phyloP scores from a whole-genome alignment of 2,329 filamentous ascomycete genomes.

The Fusarium sp. region DNA sequence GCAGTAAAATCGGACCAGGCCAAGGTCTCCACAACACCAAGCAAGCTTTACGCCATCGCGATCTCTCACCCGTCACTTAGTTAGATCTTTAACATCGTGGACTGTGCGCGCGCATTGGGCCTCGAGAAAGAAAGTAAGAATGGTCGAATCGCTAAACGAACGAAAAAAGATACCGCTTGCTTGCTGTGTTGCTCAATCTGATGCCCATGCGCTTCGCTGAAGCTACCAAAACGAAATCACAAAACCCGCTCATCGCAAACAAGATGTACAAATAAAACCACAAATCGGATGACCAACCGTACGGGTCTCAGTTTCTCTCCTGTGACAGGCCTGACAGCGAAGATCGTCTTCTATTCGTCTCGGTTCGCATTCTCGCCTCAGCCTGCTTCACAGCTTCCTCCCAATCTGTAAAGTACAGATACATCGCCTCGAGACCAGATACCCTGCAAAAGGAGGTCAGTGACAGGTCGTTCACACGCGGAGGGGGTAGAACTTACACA shows the following conservation, averaged over 20 bases:
- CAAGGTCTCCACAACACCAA: background rate
- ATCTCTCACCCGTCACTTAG: background rate
- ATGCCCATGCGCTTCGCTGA: background rate
- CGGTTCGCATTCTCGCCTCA: slow-evolving; percentile 33
- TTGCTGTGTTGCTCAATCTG: background rate
- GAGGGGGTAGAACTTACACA: slow-evolving; percentile 54
- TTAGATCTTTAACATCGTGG: background rate
- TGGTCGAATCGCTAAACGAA: too few relatives aligned
- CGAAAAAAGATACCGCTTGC: background rate
- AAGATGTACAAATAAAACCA: background rate
- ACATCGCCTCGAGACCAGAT: slow-evolving; percentile 28
- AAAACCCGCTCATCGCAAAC: fast-evolving
- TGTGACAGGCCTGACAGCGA: slow-evolving; percentile 1
- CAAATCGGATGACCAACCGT: fast-evolving
- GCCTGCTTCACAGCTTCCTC: slow-evolving; percentile 36
- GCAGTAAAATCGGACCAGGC: background rate
- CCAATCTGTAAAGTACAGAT: slow-evolving; percentile 35
- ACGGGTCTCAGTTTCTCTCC: background rate
- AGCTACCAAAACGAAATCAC: background rate
- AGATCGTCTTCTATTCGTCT: slow-evolving; percentile 25
- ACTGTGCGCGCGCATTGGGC: too few relatives aligned
- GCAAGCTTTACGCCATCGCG: background rate
- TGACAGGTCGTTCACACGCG: fast-evolving
- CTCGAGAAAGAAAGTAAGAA: too few relatives aligned
- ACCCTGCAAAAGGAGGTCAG: background rate